Evolutionary conservation across 805 yeast species (phyloP).

Genomic region (Nakazawaea pomicola): DNA sequence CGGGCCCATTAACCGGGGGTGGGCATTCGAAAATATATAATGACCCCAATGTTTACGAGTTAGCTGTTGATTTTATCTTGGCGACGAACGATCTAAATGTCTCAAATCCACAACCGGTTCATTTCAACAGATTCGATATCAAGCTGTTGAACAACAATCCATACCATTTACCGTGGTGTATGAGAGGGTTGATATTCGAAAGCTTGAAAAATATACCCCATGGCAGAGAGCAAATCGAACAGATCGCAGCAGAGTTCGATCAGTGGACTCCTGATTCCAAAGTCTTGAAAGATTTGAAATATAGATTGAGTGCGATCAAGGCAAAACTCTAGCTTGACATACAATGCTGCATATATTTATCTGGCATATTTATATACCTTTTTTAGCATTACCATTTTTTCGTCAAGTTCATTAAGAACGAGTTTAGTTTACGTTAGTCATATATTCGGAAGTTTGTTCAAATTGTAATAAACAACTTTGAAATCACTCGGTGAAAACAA

Average conservation of each 20-base stretch:
- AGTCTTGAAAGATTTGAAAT: constrained; percentile 76
- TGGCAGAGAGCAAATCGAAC: constrained; percentile 53
- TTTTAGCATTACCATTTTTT: not conserved
- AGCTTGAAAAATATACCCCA: constrained; percentile 24
- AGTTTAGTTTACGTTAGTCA: not conserved
- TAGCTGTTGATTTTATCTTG: constrained; percentile 69
- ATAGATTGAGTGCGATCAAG: constrained; percentile 33
- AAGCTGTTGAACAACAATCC: constrained; percentile 75
- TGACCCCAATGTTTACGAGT: constrained; percentile 76
- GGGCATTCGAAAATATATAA: constrained; percentile 91
- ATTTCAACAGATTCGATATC: constrained; percentile 42
- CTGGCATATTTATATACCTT: not conserved
- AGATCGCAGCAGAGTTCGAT: constrained; percentile 67
- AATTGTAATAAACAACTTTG: too few relatives aligned
- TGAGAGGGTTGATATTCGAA: constrained; percentile 75
- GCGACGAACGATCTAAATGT: constrained; percentile 60
- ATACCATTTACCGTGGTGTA: constrained; percentile 86
- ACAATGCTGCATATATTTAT: not conserved
- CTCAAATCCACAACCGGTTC: constrained; percentile 24
- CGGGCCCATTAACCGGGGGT: constrained; percentile 91
- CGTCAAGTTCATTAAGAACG: not conserved
- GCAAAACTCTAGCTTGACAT: constrained; percentile 21
- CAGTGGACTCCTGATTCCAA: constrained; percentile 86
- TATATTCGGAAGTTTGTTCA: too few relatives aligned
- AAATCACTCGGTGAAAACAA: too few relatives aligned